Conservation (phyloP, 225 moss, liverwort and hornwort genomes). For the Antitrichia curtipendula region DNA sequence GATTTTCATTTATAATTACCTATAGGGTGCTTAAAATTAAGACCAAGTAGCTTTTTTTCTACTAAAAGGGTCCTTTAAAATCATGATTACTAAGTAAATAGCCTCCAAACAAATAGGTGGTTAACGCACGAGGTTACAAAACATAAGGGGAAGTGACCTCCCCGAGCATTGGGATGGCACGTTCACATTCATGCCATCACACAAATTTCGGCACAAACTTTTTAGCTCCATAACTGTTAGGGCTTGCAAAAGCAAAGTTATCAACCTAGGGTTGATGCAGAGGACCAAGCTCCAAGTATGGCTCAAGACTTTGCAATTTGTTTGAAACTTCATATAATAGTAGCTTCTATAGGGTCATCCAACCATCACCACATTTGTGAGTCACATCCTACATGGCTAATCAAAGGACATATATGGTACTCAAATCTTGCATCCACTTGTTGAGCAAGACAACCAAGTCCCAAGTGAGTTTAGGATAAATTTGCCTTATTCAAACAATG, state of each 20-base stretch:
- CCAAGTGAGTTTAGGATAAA: background rate
- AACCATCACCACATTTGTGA: background rate
- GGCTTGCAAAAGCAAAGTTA: rapidly evolving
- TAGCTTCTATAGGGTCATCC: rapidly evolving
- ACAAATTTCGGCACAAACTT: background rate
- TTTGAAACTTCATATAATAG: background rate
- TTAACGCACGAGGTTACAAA: too few species aligned
- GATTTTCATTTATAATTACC: too few species aligned
- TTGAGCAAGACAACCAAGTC: background rate
- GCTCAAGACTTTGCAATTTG: background rate
- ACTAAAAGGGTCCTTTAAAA: too few species aligned
- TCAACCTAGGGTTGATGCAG: rapidly evolving
- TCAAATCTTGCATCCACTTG: background rate
- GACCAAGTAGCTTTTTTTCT: too few species aligned
- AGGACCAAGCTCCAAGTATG: rapidly evolving
- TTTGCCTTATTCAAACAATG: rapidly evolving
- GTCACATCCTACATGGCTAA: background rate
- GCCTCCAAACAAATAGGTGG: too few species aligned
- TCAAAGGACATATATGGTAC: too few species aligned
- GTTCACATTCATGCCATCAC: background rate
- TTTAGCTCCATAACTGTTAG: background rate
- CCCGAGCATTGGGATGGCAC: too few species aligned
- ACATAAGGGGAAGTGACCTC: too few species aligned
- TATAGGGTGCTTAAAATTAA: too few species aligned
- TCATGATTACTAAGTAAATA: too few species aligned